These are phyloP conservation scores for Colletotrichum lentis DNA, from an alignment of 2,329 filamentous ascomycete species.

Conservation along the genomic window DNA sequence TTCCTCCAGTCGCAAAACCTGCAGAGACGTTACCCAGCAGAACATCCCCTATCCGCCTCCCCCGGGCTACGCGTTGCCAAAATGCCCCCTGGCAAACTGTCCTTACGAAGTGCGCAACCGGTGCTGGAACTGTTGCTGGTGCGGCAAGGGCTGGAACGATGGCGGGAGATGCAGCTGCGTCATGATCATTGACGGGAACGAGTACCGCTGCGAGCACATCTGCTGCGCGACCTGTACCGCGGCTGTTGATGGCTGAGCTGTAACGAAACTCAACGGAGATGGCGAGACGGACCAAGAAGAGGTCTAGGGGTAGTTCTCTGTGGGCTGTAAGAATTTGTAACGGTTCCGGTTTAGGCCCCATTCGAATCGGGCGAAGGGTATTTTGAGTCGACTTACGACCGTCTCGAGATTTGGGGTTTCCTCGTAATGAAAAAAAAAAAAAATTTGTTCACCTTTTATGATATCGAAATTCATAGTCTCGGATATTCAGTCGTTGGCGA, in stretches of 20 bases:
- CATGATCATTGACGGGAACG: constrained; percentile 60
- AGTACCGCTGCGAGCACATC: constrained; percentile 62
- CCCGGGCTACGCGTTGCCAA: constrained; percentile 51
- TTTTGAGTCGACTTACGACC: no score
- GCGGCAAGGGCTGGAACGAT: constrained; percentile 61
- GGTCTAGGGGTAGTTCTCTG: no score
- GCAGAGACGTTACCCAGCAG: constrained; percentile 54
- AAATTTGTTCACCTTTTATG: no score
- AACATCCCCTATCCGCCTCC: constrained; percentile 59
- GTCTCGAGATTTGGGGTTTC: no score
- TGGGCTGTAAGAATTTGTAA: no score
- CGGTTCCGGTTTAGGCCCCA: no score
- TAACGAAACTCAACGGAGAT: no score
- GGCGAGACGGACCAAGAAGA: neutral
- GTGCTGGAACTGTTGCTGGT: constrained; percentile 66
- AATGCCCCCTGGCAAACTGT: constrained; percentile 57
- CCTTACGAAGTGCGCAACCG: constrained; percentile 60
- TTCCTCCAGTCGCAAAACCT: constrained; percentile 48
- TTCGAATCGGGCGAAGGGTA: no score
- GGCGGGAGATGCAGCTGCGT: constrained; percentile 60
- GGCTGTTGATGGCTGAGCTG: constrained; percentile 45
- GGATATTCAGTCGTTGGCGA: no score
- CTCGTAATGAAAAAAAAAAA: no score
- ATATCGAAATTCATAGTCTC: no score
- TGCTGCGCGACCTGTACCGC: constrained; percentile 61